Percentiles rank a stretch among this genome's conserved stretches.
Conservation (phyloP, 23 red algal genomes). For the Gracilaria caudata region DNA sequence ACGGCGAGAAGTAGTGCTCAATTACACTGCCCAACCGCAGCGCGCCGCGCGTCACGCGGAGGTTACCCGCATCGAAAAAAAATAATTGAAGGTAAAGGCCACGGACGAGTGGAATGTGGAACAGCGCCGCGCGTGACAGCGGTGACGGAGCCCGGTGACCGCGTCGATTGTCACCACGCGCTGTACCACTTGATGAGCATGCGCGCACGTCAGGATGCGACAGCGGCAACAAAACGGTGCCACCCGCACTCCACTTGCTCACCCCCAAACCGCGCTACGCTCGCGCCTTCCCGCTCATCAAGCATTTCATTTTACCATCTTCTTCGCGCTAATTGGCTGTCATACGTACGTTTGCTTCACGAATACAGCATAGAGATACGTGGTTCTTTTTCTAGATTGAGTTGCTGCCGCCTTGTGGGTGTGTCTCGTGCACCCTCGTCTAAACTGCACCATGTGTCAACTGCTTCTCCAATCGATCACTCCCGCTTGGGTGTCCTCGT, state of each 20-base stretch:
- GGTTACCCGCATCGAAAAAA: not conserved
- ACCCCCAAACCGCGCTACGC: not conserved
- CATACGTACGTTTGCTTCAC: not conserved
- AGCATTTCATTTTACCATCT: not conserved
- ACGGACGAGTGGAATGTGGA: not conserved
- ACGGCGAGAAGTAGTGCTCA: too few relatives aligned
- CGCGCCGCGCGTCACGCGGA: not conserved
- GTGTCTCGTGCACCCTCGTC: not conserved
- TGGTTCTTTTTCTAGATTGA: not conserved
- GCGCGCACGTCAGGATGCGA: not conserved
- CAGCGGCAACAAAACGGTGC: not conserved
- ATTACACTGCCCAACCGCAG: not conserved
- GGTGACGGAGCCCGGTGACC: too few relatives aligned
- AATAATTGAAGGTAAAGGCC: conserved; percentile 1
- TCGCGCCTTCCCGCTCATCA: too few relatives aligned
- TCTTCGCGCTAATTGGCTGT: not conserved
- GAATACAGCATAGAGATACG: not conserved
- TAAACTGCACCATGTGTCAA: not conserved
- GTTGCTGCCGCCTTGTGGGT: not conserved
- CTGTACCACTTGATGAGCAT: not conserved
- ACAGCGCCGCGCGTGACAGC: too few relatives aligned
- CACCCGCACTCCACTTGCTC: not conserved
- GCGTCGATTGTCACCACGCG: too few relatives aligned
- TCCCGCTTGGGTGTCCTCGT: too few relatives aligned
- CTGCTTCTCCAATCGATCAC: not conserved